Percentiles rank a stretch among this genome's conserved stretches.
Evolutionary conservation across 2,329 filamentous ascomycete species (phyloP).

Genomic region (Hypoxylon sp.): DNA sequence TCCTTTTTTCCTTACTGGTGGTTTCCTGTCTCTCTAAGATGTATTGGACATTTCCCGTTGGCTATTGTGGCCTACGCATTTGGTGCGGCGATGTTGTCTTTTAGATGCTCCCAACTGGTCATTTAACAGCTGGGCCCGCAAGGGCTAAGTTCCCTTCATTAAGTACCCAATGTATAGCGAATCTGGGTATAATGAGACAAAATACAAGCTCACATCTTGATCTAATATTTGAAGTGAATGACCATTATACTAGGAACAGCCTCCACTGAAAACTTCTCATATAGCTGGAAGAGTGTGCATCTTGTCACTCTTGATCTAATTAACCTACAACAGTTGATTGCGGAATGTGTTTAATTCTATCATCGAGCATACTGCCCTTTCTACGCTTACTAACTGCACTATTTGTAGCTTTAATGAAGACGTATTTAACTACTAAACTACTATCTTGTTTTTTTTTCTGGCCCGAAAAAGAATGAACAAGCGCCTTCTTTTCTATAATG

Average conservation of each 20-base stretch:
- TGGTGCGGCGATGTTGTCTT: slow-evolving; percentile 28
- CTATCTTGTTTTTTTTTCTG: slow-evolving; percentile 54
- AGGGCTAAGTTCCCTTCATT: not conserved
- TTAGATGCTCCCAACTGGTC: slow-evolving; percentile 40
- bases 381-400: slow-evolving; percentile 47
- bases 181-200: not conserved
- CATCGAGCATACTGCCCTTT: slow-evolving; percentile 41
- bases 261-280: not conserved
- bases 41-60: slow-evolving; percentile 4
- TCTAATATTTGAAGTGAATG: not conserved
- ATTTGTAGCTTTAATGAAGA: slow-evolving; percentile 56
- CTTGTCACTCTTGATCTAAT: not conserved
- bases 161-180: not conserved
- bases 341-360: slow-evolving; percentile 42
- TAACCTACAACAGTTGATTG: not conserved
- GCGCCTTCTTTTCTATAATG: slow-evolving; percentile 43
- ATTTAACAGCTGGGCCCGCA: slow-evolving; percentile 44
- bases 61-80: not conserved
- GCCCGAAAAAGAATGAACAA: slow-evolving; percentile 49
- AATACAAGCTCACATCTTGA: not conserved
- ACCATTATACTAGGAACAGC: not conserved
- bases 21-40: not conserved
- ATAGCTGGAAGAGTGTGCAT: slow-evolving; percentile 24
- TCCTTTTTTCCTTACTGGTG: not conserved
- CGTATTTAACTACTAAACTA: slow-evolving; percentile 54